Percentiles rank a stretch among this genome's conserved stretches.
Evolutionary conservation across 1,284 basidiomycete species (phyloP).

Genomic region (Hypsizygus ulmarius): DNA sequence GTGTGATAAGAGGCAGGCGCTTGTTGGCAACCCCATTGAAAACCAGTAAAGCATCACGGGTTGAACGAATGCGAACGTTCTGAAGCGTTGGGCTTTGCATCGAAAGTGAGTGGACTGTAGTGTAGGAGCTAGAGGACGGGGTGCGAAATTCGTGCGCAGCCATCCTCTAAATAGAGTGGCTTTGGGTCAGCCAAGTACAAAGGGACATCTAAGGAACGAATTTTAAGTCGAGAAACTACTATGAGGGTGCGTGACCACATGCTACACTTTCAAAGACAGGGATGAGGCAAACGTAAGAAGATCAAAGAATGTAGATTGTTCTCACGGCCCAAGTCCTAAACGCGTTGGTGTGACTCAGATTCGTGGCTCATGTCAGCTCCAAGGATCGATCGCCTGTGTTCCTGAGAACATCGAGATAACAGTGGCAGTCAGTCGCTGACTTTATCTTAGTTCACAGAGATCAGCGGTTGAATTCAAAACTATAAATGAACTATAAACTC

Average conservation of each 20-base stretch:
- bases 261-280: constrained; percentile 34
- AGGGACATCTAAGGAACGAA: constrained; percentile 37
- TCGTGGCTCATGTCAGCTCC: constrained; percentile 35
- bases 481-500: constrained; percentile 21
- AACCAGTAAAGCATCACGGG: constrained; percentile 73
- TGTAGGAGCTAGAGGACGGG: constrained; percentile 18
- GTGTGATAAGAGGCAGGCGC: constrained; percentile 68
- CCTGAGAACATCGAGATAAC: constrained; percentile 28
- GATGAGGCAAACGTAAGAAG: constrained; percentile 39
- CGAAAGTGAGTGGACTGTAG: constrained; percentile 18
- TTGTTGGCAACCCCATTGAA: constrained; percentile 72
- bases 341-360: constrained; percentile 22
- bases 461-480: constrained; percentile 34
- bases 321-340: constrained; percentile 23
- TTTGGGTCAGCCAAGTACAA: constrained; percentile 17
- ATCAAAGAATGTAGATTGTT: constrained; percentile 22
- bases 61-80: constrained; percentile 72
- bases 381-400: constrained; percentile 32
- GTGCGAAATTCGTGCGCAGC: constrained; percentile 16
- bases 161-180: constrained; percentile 22
- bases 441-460: constrained; percentile 35
- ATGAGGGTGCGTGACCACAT: constrained; percentile 43
- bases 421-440: constrained; percentile 30
- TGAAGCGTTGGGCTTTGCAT: constrained; percentile 74
- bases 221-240: constrained; percentile 38